Percentiles rank a stretch among this genome's conserved stretches.
phyloP scores from a whole-genome alignment of 495 filamentous ascomycete genomes.

The Extremus antarcticus region DNA sequence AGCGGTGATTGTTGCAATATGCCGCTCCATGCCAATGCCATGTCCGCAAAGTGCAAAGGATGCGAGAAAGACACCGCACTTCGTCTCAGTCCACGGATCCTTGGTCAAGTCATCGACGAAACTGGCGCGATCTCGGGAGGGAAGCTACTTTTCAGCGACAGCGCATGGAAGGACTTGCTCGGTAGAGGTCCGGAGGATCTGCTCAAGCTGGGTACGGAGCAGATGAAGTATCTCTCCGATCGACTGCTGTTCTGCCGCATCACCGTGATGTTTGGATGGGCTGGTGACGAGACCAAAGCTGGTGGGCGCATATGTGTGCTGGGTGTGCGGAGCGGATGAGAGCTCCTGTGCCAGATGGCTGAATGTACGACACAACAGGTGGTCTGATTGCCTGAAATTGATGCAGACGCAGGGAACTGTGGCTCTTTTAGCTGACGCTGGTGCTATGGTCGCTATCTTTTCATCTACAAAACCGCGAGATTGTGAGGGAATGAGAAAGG shows the following conservation, averaged over 20 bases:
- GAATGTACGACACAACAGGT: no score
- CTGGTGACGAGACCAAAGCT: slow-evolving; percentile 15
- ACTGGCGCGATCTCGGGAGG: slow-evolving; percentile 38
- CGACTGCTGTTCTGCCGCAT: slow-evolving; percentile 39
- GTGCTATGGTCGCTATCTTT: no score
- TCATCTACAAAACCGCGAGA: no score
- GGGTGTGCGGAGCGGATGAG: not conserved
- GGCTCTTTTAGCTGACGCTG: no score
- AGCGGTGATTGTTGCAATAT: slow-evolving; percentile 50
- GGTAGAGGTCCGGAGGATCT: slow-evolving; percentile 31
- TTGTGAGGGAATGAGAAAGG: no score
- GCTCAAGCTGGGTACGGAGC: slow-evolving; percentile 19
- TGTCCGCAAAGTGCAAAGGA: slow-evolving; percentile 38
- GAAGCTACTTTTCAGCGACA: slow-evolving; percentile 42
- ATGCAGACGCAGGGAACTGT: no score
- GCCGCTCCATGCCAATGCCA: slow-evolving; percentile 43
- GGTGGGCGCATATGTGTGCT: slow-evolving; percentile 18
- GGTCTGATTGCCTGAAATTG: no score
- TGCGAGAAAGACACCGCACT: slow-evolving; percentile 38
- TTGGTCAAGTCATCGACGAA: slow-evolving; percentile 46
- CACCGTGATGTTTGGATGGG: slow-evolving; percentile 44
- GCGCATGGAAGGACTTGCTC: slow-evolving; percentile 45
- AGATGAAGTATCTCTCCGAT: slow-evolving; percentile 38
- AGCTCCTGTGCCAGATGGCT: no score
- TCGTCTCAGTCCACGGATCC: slow-evolving; percentile 43